Base-by-base conservation (phyloP, 2,329 filamentous ascomycete species). In the Uncinocarpus reesii region DNA sequence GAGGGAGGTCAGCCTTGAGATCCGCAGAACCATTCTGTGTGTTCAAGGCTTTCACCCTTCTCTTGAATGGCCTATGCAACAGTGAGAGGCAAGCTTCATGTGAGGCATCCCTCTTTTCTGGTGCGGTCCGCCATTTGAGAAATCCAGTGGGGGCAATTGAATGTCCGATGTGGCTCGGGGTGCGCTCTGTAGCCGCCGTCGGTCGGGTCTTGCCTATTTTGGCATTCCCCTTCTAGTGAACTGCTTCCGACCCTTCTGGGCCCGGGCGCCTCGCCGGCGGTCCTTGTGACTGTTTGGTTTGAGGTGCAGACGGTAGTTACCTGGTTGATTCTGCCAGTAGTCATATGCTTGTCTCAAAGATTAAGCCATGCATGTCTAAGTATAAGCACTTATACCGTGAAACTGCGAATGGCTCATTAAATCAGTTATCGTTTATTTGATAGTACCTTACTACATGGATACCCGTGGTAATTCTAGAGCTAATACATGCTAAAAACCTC, bases 331-430 rank as follows among this genome's bases (percentile, higher is more conserved):
- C 60, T 66, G 61, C 64, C 58, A 70, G 65, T 69, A 69, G 63
- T 68, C 56, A 68, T 68, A 69, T 68, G 58, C 62, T 68, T 68
- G 59, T 68, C 60, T 68, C 58, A 68, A 68, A 69, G 61, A 70
- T 68, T 68, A 69, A 69, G 64, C 65, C 58, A 68, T 68, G 58
- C 58, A 68, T 68, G 58, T 69, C 58, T 64, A 69, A 69, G 62
- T 68, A 67, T 67, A 69, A 68, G 60, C 57, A 68, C n/a, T n/a
- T n/a, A n/a, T n/a, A n/a, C n/a, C n/a, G n/a, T n/a, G n/a, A 70
- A 70, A 70, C 65, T 70, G 59, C 60, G 59, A 70, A 70, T 68
- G 59, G 65, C 63, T 69, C 58, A 69, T 69, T 68, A 70, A 67
- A 69, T 68, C 57, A 69, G 62, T 64, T 67, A 66, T 68, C 54